Percentiles rank a stretch among this genome's conserved stretches.
phyloP scores from a whole-genome alignment of 208 protist genomes.

The Phytomonas sp. region DNA sequence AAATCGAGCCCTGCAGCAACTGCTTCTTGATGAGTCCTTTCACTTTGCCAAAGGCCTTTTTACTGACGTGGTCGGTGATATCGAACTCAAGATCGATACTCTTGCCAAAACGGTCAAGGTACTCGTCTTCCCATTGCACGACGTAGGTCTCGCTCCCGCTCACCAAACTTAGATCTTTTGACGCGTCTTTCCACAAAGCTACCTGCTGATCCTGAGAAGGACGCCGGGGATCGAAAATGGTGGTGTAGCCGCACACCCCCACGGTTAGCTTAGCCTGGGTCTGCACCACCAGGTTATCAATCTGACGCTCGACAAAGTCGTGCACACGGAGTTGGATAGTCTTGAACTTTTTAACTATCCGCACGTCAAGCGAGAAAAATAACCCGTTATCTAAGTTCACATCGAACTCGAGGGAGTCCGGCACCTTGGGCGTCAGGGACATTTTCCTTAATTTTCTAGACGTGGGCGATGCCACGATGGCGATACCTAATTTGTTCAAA shows the following conservation, averaged over 20 bases:
- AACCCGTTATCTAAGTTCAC: constrained; percentile 27
- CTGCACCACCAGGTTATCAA: background rate
- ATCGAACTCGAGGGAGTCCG: constrained; percentile 14
- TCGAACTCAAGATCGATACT: constrained; percentile 42
- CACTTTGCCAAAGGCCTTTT: constrained; percentile 25
- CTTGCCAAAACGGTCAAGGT: constrained; percentile 56
- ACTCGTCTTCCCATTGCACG: constrained; percentile 76
- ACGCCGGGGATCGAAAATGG: constrained; percentile 63
- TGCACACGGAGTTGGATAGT: constrained; percentile 37
- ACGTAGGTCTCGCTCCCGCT: constrained; percentile 56
- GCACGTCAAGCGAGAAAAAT: constrained; percentile 31
- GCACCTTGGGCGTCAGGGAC: constrained; percentile 18
- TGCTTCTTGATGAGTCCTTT: constrained; percentile 35
- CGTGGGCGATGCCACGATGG: constrained; percentile 23
- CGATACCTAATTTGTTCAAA: constrained; percentile 48
- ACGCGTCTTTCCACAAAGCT: constrained; percentile 56
- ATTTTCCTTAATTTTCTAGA: constrained; percentile 33
- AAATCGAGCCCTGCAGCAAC: constrained; percentile 47
- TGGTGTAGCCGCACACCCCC: constrained; percentile 64
- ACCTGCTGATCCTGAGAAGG: constrained; percentile 71
- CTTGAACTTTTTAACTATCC: constrained; percentile 16
- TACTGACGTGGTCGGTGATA: constrained; percentile 33
- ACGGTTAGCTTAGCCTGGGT: constrained; percentile 46
- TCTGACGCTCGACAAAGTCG: constrained; percentile 37
- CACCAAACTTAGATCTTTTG: constrained; percentile 23